Evolutionary conservation across 345 rosid genomes (phyloP), one percentile per base, ranked within the genome.

Genomic region (Leavenworthia alabamica): DNA sequence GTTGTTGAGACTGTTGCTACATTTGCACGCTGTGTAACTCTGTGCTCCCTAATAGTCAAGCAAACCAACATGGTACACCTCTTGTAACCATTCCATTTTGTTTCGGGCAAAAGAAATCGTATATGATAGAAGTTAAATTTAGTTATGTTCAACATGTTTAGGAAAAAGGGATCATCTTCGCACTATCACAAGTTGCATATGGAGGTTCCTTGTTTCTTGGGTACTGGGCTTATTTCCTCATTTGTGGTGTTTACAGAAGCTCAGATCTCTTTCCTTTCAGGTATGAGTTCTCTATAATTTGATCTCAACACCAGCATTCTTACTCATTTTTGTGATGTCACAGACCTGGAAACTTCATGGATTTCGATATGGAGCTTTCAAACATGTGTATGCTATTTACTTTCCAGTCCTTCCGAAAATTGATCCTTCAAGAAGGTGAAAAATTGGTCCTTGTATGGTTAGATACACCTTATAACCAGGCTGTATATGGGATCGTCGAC

Each of bases 361-460:
- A 74, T 69, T 76, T 69, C 58, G 93, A 94, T 81, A 80, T 52
- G 77, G 80, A 81, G 75, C 99, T 93, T 47, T 74, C 83, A 32
- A 80, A 75, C 68, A 85, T 93, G 97, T 89, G 95, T 74, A 66
- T 79, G 64, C 67, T 89, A 52, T 93, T 93, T 64, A 89, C 97
- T 33, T 66, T 80, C 55, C 97, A 84, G 81, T 93, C 99, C 44
- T 80, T 86, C 45, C 81, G 80, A 26, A 89, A 89, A 80, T 72
- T 93, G 69, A 77, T 93, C 44, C 99, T 93, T 68, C 99, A 93
- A 76, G 97, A 89, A 71, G 97, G 97, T 52, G 99, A 93, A 79
- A 89, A 93, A 67, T 56, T 89, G 69, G 86, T 93, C 66, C 97
- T 94, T 60, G 97, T 90, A 16, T 88, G 95, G 95, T 68, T 94